Conservation (phyloP, 169 alveolate genomes). For the Eimeria necatrix region DNA sequence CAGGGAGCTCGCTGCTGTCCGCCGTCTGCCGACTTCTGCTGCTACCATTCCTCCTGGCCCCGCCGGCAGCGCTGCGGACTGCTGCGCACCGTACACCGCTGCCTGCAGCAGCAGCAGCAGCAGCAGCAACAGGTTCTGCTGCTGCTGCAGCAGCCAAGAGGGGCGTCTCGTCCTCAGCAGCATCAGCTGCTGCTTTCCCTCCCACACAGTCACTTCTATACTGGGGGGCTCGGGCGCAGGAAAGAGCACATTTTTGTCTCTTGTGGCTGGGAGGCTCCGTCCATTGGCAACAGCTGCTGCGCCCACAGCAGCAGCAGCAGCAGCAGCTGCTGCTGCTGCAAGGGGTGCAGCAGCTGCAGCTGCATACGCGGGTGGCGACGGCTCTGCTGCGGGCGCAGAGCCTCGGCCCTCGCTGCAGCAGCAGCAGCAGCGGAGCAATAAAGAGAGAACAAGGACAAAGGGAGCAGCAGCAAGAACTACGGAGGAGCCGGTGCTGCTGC, state of each 20-base stretch:
- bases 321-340: background rate
- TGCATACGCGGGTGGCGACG: background rate
- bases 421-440: background rate
- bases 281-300: background rate
- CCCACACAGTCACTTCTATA: slow-evolving; percentile 82
- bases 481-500: slow-evolving; percentile 35
- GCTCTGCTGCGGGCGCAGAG: too few species aligned
- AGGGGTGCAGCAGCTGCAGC: background rate
- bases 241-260: slow-evolving; percentile 94
- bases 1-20: background rate
- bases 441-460: background rate
- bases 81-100: background rate
- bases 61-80: background rate
- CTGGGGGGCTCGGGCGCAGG: slow-evolving; percentile 94
- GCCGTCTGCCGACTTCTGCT: background rate
- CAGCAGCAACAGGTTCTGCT: background rate
- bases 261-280: slow-evolving; percentile 83
- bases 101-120: background rate
- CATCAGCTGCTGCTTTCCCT: slow-evolving; percentile 38
- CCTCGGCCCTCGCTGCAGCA: background rate
- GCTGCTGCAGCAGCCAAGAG: background rate
- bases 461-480: background rate
- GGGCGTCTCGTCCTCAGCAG: slow-evolving; percentile 30
- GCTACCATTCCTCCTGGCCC: background rate
- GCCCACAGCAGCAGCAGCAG: background rate